Evolutionary conservation across 2,329 filamentous ascomycete species (phyloP).

Genomic region (Xylariaceae sp.): DNA sequence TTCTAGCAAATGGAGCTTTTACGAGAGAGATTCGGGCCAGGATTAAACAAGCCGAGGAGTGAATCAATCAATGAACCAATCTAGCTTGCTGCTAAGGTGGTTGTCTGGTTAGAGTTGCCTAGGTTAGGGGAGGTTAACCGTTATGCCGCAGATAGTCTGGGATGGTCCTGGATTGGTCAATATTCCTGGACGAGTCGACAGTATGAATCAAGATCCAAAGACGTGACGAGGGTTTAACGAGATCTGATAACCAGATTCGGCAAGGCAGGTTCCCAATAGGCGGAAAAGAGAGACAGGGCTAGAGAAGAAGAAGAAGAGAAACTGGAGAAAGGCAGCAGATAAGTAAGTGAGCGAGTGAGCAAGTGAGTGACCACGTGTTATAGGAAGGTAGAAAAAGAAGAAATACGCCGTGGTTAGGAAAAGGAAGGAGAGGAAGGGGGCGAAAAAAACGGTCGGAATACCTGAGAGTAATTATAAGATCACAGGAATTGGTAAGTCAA

Average conservation of each 20-base stretch:
- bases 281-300: slow-evolving; percentile 13
- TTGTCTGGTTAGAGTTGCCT: not conserved
- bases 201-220: not conserved
- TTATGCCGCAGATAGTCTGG: not conserved
- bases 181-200: not conserved
- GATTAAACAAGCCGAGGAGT: not conserved
- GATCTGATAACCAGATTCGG: not conserved
- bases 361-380: slow-evolving; percentile 24
- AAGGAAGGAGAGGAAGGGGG: not conserved
- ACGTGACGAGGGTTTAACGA: slow-evolving; percentile 4
- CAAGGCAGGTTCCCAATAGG: not conserved
- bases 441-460: not conserved
- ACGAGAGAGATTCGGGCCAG: no score
- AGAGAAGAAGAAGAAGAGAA: not conserved
- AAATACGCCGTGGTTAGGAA: not conserved
- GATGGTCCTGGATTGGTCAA: not conserved
- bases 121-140: not conserved
- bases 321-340: no score
- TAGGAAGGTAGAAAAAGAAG: not conserved
- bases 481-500: no score
- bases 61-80: not conserved
- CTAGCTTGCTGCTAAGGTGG: not conserved
- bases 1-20: no score
- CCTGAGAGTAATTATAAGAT: no score
- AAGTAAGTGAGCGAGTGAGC: not conserved